Evolutionary conservation across 148 eudicot genomes (phyloP).

Genomic region (Cornus suecica): DNA sequence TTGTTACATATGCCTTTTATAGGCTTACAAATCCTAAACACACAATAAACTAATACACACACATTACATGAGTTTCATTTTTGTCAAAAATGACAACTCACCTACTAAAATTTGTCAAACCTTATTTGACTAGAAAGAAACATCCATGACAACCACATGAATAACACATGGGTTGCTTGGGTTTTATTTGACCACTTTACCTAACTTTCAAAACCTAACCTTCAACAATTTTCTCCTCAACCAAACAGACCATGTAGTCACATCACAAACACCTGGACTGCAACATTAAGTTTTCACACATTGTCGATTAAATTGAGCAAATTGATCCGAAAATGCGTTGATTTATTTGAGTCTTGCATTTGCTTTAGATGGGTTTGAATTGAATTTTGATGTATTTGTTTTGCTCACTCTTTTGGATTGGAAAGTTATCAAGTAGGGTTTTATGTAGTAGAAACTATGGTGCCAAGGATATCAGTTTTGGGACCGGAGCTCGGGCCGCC

Average conservation of each 20-base stretch:
- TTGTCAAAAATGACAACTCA: no score
- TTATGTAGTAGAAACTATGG: conserved; percentile 62
- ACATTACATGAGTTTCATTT: no score
- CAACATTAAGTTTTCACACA: not conserved
- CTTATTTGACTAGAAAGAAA: no score
- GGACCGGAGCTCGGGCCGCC: conserved; percentile 68
- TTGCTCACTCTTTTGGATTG: conserved; percentile 13
- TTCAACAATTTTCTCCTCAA: not conserved
- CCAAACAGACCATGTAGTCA: not conserved
- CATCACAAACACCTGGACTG: not conserved
- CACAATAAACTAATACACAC: no score
- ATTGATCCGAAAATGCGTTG: not conserved
- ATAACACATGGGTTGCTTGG: no score
- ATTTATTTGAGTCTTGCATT: no score
- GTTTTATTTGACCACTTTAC: no score
- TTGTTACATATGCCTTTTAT: no score
- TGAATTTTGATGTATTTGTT: not conserved
- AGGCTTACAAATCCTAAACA: no score
- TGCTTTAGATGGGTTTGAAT: not conserved
- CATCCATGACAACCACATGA: no score
- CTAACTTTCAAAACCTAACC: no score
- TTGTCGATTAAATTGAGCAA: not conserved
- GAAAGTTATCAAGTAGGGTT: conserved; percentile 52
- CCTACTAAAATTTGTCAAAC: no score
- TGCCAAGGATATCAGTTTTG: conserved; percentile 86